Evolutionary conservation across 2,329 filamentous ascomycete genomes (phyloP).

Genomic region (Beauveria asiatica): DNA sequence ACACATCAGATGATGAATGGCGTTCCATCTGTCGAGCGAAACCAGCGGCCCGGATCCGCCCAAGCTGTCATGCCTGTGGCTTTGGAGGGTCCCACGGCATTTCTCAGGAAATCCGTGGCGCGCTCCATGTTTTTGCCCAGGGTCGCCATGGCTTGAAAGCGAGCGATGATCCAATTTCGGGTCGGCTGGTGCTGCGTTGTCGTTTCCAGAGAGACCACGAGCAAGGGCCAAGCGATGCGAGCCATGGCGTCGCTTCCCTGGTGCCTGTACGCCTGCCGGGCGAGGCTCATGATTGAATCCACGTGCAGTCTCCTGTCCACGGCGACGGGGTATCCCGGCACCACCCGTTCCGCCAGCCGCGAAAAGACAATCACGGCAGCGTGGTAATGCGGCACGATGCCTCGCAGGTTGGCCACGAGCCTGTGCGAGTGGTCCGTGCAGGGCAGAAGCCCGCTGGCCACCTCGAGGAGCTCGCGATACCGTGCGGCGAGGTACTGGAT

Average conservation of each 20-base stretch:
- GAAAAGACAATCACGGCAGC: slow-evolving; percentile 22
- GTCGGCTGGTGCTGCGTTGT: slow-evolving; percentile 23
- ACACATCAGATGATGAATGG: neutral
- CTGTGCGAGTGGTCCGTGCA: slow-evolving; percentile 21
- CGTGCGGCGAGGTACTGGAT: slow-evolving; percentile 17
- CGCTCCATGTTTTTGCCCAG: slow-evolving; percentile 25
- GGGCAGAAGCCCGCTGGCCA: slow-evolving; percentile 18
- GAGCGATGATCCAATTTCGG: slow-evolving; percentile 24
- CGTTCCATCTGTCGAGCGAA: neutral
- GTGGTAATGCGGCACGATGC: slow-evolving; percentile 26
- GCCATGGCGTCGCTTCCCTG: slow-evolving; percentile 24
- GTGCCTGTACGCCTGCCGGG: slow-evolving; percentile 24
- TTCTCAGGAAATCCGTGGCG: slow-evolving; percentile 19
- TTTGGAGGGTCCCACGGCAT: neutral
- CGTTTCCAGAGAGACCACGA: slow-evolving; percentile 27
- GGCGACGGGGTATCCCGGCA: neutral
- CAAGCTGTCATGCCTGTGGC: neutral
- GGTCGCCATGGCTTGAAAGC: slow-evolving; percentile 20
- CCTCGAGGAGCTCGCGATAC: slow-evolving; percentile 20
- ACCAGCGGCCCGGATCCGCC: neutral
- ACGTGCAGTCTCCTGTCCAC: neutral
- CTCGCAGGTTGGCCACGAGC: slow-evolving; percentile 26
- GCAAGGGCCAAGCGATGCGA: slow-evolving; percentile 26
- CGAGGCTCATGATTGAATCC: slow-evolving; percentile 22
- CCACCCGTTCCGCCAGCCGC: slow-evolving; percentile 8